These are phyloP conservation scores for Potentilla sterilis DNA, from an alignment of 306 rosid species.

Conservation along the genomic window DNA sequence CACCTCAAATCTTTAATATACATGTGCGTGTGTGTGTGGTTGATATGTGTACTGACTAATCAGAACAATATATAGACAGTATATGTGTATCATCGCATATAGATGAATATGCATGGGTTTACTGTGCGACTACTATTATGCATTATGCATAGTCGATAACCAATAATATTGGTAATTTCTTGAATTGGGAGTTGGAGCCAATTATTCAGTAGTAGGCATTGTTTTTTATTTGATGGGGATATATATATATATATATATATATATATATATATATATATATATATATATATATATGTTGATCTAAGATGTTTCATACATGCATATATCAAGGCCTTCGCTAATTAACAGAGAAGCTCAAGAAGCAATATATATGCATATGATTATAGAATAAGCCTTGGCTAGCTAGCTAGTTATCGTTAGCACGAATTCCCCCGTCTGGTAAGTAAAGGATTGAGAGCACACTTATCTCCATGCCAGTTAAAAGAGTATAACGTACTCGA, in stretches of 20 bases:
- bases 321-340: not conserved
- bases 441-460: not conserved
- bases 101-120: not conserved
- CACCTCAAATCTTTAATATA: too few species aligned
- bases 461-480: not conserved
- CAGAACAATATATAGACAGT: too few species aligned
- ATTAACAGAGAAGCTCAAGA: not conserved
- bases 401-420: not conserved
- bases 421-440: not conserved
- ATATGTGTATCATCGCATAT: too few species aligned
- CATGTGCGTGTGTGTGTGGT: too few species aligned
- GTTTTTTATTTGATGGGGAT: not conserved
- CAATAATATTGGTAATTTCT: not conserved
- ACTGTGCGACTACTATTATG: too few species aligned
- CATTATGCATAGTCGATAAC: too few species aligned
- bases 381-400: not conserved
- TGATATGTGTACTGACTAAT: too few species aligned
- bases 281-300: not conserved
- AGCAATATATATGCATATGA: not conserved
- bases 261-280: too few species aligned
- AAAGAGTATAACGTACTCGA: not conserved
- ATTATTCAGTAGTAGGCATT: not conserved
- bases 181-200: not conserved
- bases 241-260: too few species aligned
- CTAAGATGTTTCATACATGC: not conserved